Conservation (phyloP, 73 alveolate species). For the Breviolum minutum region DNA sequence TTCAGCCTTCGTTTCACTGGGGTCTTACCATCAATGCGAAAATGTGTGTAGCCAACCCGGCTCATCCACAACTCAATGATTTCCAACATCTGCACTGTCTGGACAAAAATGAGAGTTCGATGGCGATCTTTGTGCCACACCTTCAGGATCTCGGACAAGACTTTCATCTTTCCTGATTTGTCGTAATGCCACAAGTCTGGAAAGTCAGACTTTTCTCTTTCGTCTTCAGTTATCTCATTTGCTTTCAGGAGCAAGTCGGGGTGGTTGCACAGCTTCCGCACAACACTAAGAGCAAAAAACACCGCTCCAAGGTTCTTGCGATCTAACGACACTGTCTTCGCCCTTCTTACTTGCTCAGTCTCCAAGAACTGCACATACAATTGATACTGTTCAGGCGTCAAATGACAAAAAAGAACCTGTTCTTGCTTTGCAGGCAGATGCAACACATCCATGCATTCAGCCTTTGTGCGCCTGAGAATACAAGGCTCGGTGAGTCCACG, state of each 20-base stretch:
- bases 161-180: constrained; percentile 96
- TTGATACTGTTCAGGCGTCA: constrained; percentile 95
- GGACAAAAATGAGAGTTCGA: constrained; percentile 97
- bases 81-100: constrained; percentile 96
- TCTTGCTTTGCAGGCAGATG: constrained; percentile 83
- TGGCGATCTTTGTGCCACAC: constrained; percentile 96
- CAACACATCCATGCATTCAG: constrained; percentile 96
- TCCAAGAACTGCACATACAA: constrained; percentile 78
- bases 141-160: constrained; percentile 96
- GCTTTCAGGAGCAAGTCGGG: constrained; percentile 97
- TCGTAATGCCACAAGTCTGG: constrained; percentile 94
- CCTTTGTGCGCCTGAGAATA: constrained; percentile 98
- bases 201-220: not conserved
- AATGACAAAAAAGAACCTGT: constrained; percentile 95
- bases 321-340: constrained; percentile 20
- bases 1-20: constrained; percentile 96
- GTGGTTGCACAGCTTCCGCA: constrained; percentile 98
- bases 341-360: constrained; percentile 69
- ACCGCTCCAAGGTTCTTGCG: constrained; percentile 95
- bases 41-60: constrained; percentile 96
- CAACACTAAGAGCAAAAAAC: constrained; percentile 96
- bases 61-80: constrained; percentile 96
- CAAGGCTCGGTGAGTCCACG: constrained; percentile 98
- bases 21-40: constrained; percentile 96
- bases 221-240: not conserved